phyloP scores from a whole-genome alignment of 140 eudicot genomes.

The Erigeron philadelphicus region DNA sequence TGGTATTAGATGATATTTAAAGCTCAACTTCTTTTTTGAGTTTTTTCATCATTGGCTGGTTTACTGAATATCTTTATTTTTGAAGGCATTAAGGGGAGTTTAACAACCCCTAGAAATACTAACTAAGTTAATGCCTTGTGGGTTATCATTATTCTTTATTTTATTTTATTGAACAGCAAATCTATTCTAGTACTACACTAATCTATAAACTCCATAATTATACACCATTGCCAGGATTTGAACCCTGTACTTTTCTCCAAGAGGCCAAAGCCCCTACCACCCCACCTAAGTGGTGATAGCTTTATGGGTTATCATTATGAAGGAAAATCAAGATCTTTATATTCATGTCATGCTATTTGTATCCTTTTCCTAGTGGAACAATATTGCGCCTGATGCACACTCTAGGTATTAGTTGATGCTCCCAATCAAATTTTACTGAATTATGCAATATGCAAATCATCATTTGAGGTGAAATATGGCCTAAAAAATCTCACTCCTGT shows the following conservation, averaged over 20 bases:
- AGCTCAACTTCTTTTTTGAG: background rate
- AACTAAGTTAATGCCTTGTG: background rate
- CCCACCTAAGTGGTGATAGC: too few relatives aligned
- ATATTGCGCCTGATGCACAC: background rate
- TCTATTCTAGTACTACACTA: too few relatives aligned
- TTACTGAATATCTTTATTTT: background rate
- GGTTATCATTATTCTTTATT: background rate
- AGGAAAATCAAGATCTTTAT: background rate
- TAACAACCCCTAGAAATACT: background rate
- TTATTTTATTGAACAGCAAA: too few relatives aligned
- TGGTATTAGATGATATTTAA: background rate
- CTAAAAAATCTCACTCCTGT: background rate
- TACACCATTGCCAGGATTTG: too few relatives aligned
- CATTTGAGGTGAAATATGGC: background rate
- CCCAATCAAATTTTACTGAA: background rate
- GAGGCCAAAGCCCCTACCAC: too few relatives aligned
- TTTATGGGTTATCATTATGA: background rate
- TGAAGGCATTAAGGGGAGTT: background rate
- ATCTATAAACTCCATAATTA: too few relatives aligned
- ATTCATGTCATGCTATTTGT: background rate
- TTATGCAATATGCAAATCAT: background rate
- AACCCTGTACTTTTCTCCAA: too few relatives aligned
- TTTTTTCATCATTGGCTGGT: background rate
- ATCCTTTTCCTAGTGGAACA: background rate
- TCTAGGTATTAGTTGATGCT: background rate